Evolutionary conservation across 768 basidiomycete species (phyloP).

Genomic region (Lentinus brumalis): DNA sequence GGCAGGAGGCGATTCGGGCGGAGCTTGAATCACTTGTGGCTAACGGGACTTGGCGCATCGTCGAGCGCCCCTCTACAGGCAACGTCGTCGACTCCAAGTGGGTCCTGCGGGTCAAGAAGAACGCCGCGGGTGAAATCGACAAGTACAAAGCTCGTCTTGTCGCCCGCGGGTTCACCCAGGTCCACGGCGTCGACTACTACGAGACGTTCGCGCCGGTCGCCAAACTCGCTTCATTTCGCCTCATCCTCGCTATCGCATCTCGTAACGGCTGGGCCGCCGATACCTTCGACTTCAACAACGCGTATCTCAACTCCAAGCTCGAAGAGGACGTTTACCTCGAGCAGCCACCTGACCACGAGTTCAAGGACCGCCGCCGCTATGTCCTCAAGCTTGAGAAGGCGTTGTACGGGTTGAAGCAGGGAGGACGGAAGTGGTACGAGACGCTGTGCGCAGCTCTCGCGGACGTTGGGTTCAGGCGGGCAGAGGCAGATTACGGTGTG

Average conservation of each 20-base stretch:
- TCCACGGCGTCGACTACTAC: slow-evolving; percentile 28
- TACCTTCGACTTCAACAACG: slow-evolving; percentile 37
- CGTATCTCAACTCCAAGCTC: slow-evolving; percentile 29
- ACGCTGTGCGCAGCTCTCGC: slow-evolving; percentile 5
- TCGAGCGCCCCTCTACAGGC: background rate
- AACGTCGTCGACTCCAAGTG: slow-evolving; percentile 10
- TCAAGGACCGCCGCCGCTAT: slow-evolving; percentile 7
- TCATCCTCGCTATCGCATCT: slow-evolving; percentile 30
- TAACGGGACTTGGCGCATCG: slow-evolving; percentile 18
- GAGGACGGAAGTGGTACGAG: slow-evolving; percentile 25
- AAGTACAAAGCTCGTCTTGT: slow-evolving; percentile 28
- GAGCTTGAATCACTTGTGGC: slow-evolving; percentile 13
- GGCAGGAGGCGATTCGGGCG: slow-evolving; percentile 16
- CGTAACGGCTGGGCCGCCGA: slow-evolving; percentile 28
- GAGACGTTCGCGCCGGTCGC: slow-evolving; percentile 32
- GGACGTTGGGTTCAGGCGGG: slow-evolving; percentile 10
- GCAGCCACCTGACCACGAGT: slow-evolving; percentile 3
- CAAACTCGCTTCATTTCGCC: slow-evolving; percentile 27
- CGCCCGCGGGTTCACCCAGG: slow-evolving; percentile 36
- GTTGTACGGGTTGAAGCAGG: slow-evolving; percentile 34
- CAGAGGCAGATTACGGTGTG: slow-evolving; percentile 13
- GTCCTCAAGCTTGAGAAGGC: slow-evolving; percentile 13
- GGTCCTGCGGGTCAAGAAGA: slow-evolving; percentile 31
- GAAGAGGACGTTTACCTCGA: slow-evolving; percentile 18
- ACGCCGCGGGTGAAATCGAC: slow-evolving; percentile 19